A percentile compares a stretch with the other conserved stretches of the same genome.
Conservation (phyloP, 495 filamentous ascomycete genomes). For the Staphylotrichum tortipilum region DNA sequence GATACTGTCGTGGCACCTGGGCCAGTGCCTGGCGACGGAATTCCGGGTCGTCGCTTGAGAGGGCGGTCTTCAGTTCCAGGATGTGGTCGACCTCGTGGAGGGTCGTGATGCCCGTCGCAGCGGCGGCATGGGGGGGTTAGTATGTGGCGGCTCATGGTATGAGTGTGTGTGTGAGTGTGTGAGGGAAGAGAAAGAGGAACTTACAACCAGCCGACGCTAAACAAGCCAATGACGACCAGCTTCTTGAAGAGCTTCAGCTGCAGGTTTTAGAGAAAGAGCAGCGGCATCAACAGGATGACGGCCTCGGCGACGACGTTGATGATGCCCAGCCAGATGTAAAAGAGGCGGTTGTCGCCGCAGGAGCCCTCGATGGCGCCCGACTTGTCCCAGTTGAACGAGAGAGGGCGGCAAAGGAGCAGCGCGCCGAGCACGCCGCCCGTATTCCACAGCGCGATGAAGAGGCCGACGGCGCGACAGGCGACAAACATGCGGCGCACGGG, state of each 20-base stretch:
- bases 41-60: too few species aligned
- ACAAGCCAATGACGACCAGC: conserved; percentile 10
- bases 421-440: conserved; percentile 6
- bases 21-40: too few species aligned
- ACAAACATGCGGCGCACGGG: conserved; percentile 3
- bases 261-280: conserved; percentile 7
- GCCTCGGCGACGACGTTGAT: conserved; percentile 10
- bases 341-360: conserved; percentile 10
- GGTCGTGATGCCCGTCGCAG: too few species aligned
- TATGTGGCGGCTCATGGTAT: too few species aligned
- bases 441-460: conserved; percentile 7
- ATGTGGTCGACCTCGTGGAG: too few species aligned
- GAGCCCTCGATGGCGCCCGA: not conserved
- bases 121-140: too few species aligned
- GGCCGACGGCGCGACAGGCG: conserved; percentile 4
- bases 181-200: not conserved
- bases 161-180: too few species aligned
- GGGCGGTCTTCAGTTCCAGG: too few species aligned
- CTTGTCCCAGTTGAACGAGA: conserved; percentile 14
- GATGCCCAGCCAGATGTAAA: conserved; percentile 11
- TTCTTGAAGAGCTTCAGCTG: conserved; percentile 9
- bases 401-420: conserved; percentile 12
- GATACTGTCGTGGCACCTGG: too few species aligned
- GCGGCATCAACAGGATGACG: conserved; percentile 7
- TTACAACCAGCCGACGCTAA: conserved; percentile 12